Evolutionary conservation across 805 yeast species (phyloP).

Genomic region (Saccharomycopsis lassenensis): DNA sequence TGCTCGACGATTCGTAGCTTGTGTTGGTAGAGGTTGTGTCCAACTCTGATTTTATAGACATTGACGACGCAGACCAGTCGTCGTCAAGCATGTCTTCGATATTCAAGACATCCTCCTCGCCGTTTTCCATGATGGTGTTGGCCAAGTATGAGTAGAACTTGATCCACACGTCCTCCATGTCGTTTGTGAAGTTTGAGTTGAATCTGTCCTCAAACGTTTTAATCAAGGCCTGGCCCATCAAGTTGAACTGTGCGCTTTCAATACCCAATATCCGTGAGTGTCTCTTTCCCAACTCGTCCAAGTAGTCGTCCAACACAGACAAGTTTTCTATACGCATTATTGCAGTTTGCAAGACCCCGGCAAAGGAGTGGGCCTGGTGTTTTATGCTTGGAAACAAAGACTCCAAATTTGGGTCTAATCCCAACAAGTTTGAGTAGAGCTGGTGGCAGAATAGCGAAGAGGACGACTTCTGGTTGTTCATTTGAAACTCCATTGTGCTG

Average conservation of each 20-base stretch:
- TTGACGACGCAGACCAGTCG: too few relatives aligned
- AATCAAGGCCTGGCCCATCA: conserved; percentile 64
- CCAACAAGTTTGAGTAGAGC: conserved; percentile 57
- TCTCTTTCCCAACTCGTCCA: conserved; percentile 56
- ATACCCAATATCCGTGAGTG: conserved; percentile 69
- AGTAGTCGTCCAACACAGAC: conserved; percentile 43
- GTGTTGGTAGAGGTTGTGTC: too few relatives aligned
- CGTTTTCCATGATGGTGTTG: conserved; percentile 46
- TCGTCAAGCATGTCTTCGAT: too few relatives aligned
- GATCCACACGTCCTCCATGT: conserved; percentile 61
- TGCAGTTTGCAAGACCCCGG: conserved; percentile 64
- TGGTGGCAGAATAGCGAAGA: conserved; percentile 65
- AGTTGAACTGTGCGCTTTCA: conserved; percentile 53
- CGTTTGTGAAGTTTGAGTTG: conserved; percentile 38
- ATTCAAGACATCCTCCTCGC: conserved; percentile 7
- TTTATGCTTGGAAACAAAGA: conserved; percentile 59
- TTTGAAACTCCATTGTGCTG: conserved; percentile 16
- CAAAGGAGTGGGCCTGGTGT: conserved; percentile 73
- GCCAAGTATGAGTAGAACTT: conserved; percentile 58
- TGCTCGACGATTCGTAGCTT: too few relatives aligned
- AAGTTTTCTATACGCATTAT: conserved; percentile 54
- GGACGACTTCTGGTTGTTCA: conserved; percentile 28
- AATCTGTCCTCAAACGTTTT: conserved; percentile 61
- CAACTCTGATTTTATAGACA: too few relatives aligned
- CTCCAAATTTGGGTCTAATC: conserved; percentile 51